Evolutionary conservation across 148 eudicot species (phyloP).

Genomic region (Salicornia ramosissima): DNA sequence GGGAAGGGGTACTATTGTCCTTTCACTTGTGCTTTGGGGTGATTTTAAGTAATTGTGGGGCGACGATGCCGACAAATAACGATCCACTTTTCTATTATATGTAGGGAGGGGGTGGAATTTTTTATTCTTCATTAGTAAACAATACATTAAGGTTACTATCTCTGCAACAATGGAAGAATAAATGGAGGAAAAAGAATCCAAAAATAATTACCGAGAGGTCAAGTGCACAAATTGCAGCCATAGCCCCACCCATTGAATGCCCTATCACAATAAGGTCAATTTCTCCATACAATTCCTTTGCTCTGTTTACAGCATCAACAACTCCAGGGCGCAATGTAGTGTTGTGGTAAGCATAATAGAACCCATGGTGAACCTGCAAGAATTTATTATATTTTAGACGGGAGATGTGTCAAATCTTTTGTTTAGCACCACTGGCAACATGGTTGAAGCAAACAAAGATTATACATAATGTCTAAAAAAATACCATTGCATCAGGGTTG

Average conservation of each 20-base stretch:
- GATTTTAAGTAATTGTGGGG: too few relatives aligned
- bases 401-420: neutral
- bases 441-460: neutral
- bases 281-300: slow-evolving; percentile 59
- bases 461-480: neutral
- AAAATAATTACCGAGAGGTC: slow-evolving; percentile 65
- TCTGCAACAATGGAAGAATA: neutral
- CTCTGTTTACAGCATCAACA: slow-evolving; percentile 51
- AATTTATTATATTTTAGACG: slow-evolving; percentile 10
- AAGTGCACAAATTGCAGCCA: slow-evolving; percentile 88
- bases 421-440: neutral
- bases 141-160: neutral
- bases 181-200: neutral
- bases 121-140: too few relatives aligned
- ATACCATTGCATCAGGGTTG: slow-evolving; percentile 74
- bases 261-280: slow-evolving; percentile 64
- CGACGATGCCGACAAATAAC: too few relatives aligned
- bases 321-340: slow-evolving; percentile 78
- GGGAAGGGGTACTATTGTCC: too few relatives aligned
- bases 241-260: slow-evolving; percentile 99
- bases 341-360: slow-evolving; percentile 87
- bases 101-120: too few relatives aligned
- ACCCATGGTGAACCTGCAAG: slow-evolving; percentile 92
- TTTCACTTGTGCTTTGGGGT: too few relatives aligned
- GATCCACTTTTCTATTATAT: too few relatives aligned